These are phyloP conservation scores for Ophiocordyceps camponoti-floridani DNA, from an alignment of 2,329 filamentous ascomycete species.

Conservation along the genomic window DNA sequence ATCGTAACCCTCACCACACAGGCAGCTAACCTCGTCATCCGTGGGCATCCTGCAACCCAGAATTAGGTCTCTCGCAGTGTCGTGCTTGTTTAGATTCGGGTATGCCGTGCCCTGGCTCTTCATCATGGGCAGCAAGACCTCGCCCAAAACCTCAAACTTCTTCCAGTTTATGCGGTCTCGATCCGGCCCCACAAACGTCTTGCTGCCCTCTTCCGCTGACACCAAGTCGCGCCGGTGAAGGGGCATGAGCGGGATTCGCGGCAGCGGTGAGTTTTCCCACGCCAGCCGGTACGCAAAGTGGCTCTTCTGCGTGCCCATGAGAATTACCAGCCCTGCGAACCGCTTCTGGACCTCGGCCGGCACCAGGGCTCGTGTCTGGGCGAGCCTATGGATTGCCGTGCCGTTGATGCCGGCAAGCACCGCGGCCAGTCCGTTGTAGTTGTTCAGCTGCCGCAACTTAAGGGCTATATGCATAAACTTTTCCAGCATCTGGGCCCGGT, in stretches of 20 bases:
- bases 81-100: conserved; percentile 48
- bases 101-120: conserved; percentile 79
- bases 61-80: conserved; percentile 55
- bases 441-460: conserved; percentile 79
- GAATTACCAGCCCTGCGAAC: conserved; percentile 71
- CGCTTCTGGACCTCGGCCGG: conserved; percentile 56
- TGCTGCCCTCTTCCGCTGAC: conserved; percentile 80
- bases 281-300: conserved; percentile 92
- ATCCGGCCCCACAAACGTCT: conserved; percentile 63
- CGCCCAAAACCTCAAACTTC: conserved; percentile 92
- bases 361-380: conserved; percentile 62
- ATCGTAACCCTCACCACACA: conserved; percentile 3
- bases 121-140: conserved; percentile 80
- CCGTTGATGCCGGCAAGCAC: conserved; percentile 85
- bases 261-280: conserved; percentile 85
- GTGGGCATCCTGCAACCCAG: conserved; percentile 65
- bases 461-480: conserved; percentile 87
- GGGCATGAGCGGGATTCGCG: conserved; percentile 85
- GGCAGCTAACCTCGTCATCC: conserved; percentile 65
- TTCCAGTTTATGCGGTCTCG: conserved; percentile 83
- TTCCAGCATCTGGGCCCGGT: conserved; percentile 76
- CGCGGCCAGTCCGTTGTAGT: conserved; percentile 93
- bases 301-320: conserved; percentile 87
- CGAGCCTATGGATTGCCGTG: conserved; percentile 66
- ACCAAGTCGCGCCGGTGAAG: conserved; percentile 80